Evolutionary conservation across 306 rosid species (phyloP).

Genomic region (Mimosa bimucronata): DNA sequence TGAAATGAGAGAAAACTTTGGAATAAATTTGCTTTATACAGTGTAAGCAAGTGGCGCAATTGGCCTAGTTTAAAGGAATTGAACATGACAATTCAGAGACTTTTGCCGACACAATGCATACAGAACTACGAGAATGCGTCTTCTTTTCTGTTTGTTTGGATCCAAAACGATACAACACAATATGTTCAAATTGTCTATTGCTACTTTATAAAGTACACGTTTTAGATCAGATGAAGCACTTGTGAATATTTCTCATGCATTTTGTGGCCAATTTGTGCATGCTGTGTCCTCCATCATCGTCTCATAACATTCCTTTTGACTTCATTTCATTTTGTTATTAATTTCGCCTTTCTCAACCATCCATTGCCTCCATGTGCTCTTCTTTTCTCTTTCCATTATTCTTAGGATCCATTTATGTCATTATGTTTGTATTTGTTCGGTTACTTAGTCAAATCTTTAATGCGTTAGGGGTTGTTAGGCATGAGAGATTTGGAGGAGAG

Average conservation of each 20-base stretch:
- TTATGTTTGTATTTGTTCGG: not conserved
- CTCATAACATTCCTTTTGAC: constrained; percentile 17
- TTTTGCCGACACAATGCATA: constrained; percentile 7
- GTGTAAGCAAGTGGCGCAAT: constrained; percentile 19
- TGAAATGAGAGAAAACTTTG: not conserved
- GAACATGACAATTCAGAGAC: not conserved
- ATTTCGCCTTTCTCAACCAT: not conserved
- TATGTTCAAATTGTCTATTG: not conserved
- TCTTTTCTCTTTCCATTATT: not conserved
- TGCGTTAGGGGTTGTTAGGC: no score
- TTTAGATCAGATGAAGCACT: constrained; percentile 8
- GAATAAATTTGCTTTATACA: not conserved
- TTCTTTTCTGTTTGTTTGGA: not conserved
- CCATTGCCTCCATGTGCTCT: not conserved
- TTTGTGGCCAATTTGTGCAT: constrained; percentile 17
- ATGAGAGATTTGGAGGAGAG: no score
- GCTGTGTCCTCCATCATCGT: constrained; percentile 8
- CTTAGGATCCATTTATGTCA: not conserved
- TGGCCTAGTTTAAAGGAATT: not conserved
- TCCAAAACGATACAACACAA: not conserved
- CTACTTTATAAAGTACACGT: not conserved
- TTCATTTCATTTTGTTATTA: not conserved
- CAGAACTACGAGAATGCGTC: not conserved
- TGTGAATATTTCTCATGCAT: constrained; percentile 12
- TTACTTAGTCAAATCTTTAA: no score